Percentiles rank a stretch among this genome's conserved stretches.
phyloP scores from a whole-genome alignment of 441 rosid species.

The Brassica hybrid region DNA sequence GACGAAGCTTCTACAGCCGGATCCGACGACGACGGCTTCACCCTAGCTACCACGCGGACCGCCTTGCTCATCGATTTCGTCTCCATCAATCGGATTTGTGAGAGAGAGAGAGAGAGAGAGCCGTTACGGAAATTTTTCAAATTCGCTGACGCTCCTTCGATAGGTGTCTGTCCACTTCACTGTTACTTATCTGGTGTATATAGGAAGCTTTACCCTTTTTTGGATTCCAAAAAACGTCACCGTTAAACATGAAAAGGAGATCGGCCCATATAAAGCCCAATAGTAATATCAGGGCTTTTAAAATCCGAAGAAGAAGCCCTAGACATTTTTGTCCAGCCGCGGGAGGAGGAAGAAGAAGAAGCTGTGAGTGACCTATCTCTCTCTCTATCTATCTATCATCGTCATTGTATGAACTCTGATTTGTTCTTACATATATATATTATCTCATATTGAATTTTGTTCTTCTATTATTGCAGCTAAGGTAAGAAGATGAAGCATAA shows the following conservation, averaged over 20 bases:
- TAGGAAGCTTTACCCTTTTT: too few relatives aligned
- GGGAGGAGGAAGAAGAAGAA: not conserved
- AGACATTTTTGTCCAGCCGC: slow-evolving; percentile 26
- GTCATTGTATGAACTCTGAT: not conserved
- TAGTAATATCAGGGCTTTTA: not conserved
- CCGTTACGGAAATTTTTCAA: slow-evolving; percentile 10
- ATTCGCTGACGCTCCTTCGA: too few relatives aligned
- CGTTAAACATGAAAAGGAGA: not conserved
- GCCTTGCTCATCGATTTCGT: slow-evolving; percentile 20
- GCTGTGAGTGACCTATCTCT: slow-evolving; percentile 9
- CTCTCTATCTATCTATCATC: not conserved
- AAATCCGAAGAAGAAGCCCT: slow-evolving; percentile 8
- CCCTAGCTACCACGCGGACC: slow-evolving; percentile 65
- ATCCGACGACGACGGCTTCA: slow-evolving; percentile 41
- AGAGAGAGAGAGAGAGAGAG: too few relatives aligned
- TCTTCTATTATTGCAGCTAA: not conserved
- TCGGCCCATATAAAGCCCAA: slow-evolving; percentile 18
- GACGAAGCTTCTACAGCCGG: slow-evolving; percentile 27
- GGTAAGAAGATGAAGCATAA: slow-evolving; percentile 59
- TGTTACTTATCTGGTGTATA: too few relatives aligned
- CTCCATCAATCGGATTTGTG: slow-evolving; percentile 33
- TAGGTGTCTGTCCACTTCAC: too few relatives aligned
- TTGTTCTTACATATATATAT: not conserved
- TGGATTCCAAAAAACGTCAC: not conserved
- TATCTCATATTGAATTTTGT: not conserved